Evolutionary conservation across 352 stramenopile species (phyloP).

Genomic region (Phytophthora brassicae): DNA sequence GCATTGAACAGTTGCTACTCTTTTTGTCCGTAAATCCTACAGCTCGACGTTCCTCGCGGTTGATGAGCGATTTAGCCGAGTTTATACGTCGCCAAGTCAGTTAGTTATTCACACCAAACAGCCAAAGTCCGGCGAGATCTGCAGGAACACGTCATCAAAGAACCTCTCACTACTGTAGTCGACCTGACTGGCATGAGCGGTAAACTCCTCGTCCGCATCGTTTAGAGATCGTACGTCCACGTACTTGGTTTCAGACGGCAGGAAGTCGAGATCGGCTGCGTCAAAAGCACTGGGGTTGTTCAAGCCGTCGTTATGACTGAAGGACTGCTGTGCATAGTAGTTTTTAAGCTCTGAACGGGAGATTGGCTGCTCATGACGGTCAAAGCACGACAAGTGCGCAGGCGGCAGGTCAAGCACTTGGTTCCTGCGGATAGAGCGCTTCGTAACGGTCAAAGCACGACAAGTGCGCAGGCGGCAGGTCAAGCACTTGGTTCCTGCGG

Average conservation of each 20-base stretch:
- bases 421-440: conserved; percentile 44
- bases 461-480: conserved; percentile 26
- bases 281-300: conserved; percentile 27
- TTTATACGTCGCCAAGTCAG: conserved; percentile 2
- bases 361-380: conserved; percentile 4
- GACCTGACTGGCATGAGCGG: conserved; percentile 45
- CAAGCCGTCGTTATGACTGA: conserved; percentile 17
- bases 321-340: conserved; percentile 22
- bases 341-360: conserved; percentile 15
- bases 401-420: conserved; percentile 38
- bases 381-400: conserved; percentile 27
- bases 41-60: conserved; percentile 19
- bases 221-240: conserved; percentile 52
- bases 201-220: conserved; percentile 51
- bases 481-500: conserved; percentile 47
- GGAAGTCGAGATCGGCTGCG: conserved; percentile 34
- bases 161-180: conserved; percentile 75
- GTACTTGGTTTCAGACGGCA: conserved; percentile 52
- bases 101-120: conserved; percentile 64
- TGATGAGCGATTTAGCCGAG: conserved; percentile 27
- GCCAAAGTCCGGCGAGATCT: conserved; percentile 76
- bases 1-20: conserved; percentile 19
- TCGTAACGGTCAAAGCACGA: no score
- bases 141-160: conserved; percentile 78
- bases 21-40: not conserved